Percentiles rank a stretch among this genome's conserved stretches.
phyloP scores from a whole-genome alignment of 371 early-diverging fungal species.

The Haplosporangium sp. region DNA sequence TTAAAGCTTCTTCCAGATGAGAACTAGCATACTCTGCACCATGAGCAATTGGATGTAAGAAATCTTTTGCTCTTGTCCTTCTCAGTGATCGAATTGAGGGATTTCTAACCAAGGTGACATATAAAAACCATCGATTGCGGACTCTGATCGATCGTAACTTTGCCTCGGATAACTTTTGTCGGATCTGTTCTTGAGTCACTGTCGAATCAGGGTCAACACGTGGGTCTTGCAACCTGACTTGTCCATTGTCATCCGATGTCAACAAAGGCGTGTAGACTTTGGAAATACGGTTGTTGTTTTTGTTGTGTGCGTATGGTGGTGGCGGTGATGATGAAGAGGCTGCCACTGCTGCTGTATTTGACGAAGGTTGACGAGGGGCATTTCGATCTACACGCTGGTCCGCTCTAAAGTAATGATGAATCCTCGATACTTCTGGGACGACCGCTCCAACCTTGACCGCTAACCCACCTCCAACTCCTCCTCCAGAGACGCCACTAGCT shows the following conservation, averaged over 20 bases:
- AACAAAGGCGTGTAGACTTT: slow-evolving; percentile 27
- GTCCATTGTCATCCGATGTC: background rate
- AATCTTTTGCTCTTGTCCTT: slow-evolving; percentile 30
- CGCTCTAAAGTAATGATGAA: slow-evolving; percentile 49
- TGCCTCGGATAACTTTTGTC: slow-evolving; percentile 36
- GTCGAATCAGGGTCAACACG: slow-evolving; percentile 16
- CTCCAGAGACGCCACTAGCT: slow-evolving; percentile 10
- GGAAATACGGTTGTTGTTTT: slow-evolving; percentile 20
- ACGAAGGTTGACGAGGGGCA: slow-evolving; percentile 3
- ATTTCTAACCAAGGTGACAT: slow-evolving; percentile 38
- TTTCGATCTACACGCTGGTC: slow-evolving; percentile 41
- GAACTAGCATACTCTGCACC: slow-evolving; percentile 21
- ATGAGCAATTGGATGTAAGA: slow-evolving; percentile 42
- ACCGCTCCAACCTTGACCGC: slow-evolving; percentile 21
- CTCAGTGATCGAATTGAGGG: slow-evolving; percentile 27
- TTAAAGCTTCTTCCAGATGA: slow-evolving; percentile 34
- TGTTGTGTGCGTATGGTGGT: slow-evolving; percentile 8
- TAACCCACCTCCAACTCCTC: slow-evolving; percentile 5
- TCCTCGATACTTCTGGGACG: slow-evolving; percentile 32
- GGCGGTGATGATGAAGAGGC: slow-evolving; percentile 22
- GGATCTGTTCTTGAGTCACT: slow-evolving; percentile 46
- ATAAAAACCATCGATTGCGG: slow-evolving; percentile 50
- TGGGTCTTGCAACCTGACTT: slow-evolving; percentile 9
- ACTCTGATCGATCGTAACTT: slow-evolving; percentile 43
- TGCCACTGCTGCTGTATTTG: background rate